phyloP scores from a whole-genome alignment of 257 asterid genomes.

The Nicotiana paniculata region DNA sequence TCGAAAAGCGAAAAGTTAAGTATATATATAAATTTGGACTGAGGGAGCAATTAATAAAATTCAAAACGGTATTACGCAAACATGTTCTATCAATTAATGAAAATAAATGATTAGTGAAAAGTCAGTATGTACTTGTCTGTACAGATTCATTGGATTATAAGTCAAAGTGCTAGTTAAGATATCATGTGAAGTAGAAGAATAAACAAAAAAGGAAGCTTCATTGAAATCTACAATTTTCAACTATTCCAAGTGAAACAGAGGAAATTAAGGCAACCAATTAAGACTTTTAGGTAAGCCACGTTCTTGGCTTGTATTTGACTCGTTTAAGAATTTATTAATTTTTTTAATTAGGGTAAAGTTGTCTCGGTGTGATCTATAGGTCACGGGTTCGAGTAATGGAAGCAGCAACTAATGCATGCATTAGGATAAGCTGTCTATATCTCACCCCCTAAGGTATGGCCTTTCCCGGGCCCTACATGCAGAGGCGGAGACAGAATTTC shows the following conservation, averaged over 20 bases:
- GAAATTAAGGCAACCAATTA: slow-evolving; percentile 34
- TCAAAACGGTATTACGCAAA: not conserved
- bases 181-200: not conserved
- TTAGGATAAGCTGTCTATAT: too few relatives aligned
- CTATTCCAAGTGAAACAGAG: slow-evolving; percentile 13
- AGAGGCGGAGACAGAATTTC: too few relatives aligned
- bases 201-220: not conserved
- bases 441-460: fast-evolving
- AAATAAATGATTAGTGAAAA: not conserved
- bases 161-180: not conserved
- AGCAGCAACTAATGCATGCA: too few relatives aligned
- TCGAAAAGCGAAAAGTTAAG: too few relatives aligned
- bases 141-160: not conserved
- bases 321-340: not conserved
- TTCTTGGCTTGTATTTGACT: not conserved
- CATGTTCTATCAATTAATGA: not conserved
- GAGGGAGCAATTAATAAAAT: not conserved
- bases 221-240: slow-evolving; percentile 21
- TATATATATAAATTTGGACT: too few relatives aligned
- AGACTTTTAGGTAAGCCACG: slow-evolving; percentile 6
- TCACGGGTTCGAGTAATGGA: too few relatives aligned
- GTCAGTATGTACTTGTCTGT: not conserved
- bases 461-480: too few relatives aligned
- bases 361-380: too few relatives aligned
- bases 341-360: not conserved